phyloP scores from a whole-genome alignment of 192 early-diverging fungal species.

The Chytriomyces confervae region DNA sequence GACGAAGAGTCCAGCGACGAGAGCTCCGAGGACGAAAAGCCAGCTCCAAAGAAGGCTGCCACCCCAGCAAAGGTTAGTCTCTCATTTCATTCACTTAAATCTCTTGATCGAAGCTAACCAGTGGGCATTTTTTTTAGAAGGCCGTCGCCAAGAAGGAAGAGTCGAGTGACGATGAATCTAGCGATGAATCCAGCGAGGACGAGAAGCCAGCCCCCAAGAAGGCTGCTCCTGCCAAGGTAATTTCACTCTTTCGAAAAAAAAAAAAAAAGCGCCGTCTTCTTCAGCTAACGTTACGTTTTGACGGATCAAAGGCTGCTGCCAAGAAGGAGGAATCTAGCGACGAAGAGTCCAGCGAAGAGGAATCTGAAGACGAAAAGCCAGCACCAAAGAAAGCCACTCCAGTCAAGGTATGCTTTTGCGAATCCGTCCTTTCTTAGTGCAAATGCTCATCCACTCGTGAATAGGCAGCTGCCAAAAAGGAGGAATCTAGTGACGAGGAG shows the following conservation, averaged over 20 bases:
- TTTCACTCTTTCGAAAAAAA: too few relatives aligned
- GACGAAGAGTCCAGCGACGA: slow-evolving; percentile 34
- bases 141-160: slow-evolving; percentile 16
- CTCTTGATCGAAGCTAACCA: not conserved
- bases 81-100: not conserved
- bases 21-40: slow-evolving; percentile 31
- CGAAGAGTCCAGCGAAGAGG: slow-evolving; percentile 40
- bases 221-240: not conserved
- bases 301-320: slow-evolving; percentile 12
- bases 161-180: slow-evolving; percentile 1
- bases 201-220: not conserved
- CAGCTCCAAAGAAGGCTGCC: slow-evolving; percentile 31
- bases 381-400: not conserved
- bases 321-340: slow-evolving; percentile 50
- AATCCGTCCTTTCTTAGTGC: not conserved
- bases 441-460: slow-evolving; percentile 38
- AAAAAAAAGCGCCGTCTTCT: not conserved
- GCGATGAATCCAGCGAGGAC: not conserved
- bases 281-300: not conserved
- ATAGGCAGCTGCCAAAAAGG: slow-evolving; percentile 46
- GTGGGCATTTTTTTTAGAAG: too few relatives aligned
- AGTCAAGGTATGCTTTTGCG: not conserved
- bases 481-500: slow-evolving; percentile 51
- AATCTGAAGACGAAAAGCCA: slow-evolving; percentile 14
- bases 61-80: not conserved